Base-by-base conservation (phyloP, 73 alveolate species). In the Stentor roeselii region DNA sequence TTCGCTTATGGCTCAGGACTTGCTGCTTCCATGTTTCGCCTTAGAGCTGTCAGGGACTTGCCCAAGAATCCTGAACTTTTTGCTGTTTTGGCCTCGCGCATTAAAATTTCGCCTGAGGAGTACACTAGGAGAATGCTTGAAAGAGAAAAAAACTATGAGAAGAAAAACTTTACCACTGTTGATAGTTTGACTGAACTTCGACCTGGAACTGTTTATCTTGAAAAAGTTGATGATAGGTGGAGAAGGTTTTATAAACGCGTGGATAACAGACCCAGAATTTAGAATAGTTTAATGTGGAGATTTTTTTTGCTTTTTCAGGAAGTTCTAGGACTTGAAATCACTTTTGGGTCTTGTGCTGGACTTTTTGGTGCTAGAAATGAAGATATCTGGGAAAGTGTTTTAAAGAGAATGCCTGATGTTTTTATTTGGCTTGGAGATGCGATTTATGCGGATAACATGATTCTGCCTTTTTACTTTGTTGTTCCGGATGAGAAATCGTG, bases 1-100 rank as follows among this genome's bases (percentile, higher is more conserved):
- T 97, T 97, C 83, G 93, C 99, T 40, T 97, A 97, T 90, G 99
- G 99, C 60, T 96, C 99, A 77, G 99, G 99, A 3, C 91, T 96
- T 60, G 99, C 99, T 11, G 97, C 99, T 59, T 90, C 98, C 3
- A 90, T 97, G 93, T 93, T 92, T 32, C 21, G 41, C 21, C 89
- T 90, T 78, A 27, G 59, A 59, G 78, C 60, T 27, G 59, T n/a
- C 37, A 67, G 37, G 27, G 27, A 67, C 27, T 92, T 37, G 86
- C 82, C 75, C 34, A 78, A 87, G 78, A 89, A 78, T 75, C 30
- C 87, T 40, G 89, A 87, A 42, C 85, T 95, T 31, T 78, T 88
- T 76, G 84, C 86, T 0, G 88, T 92, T 75, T 86, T 97, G 41
- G 85, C 87, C 59, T 78, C 86, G 35, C 85, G 99, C 84, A 89